Evolutionary conservation across 805 yeast species (phyloP).

Genomic region (Saccharomycopsis fermentans): DNA sequence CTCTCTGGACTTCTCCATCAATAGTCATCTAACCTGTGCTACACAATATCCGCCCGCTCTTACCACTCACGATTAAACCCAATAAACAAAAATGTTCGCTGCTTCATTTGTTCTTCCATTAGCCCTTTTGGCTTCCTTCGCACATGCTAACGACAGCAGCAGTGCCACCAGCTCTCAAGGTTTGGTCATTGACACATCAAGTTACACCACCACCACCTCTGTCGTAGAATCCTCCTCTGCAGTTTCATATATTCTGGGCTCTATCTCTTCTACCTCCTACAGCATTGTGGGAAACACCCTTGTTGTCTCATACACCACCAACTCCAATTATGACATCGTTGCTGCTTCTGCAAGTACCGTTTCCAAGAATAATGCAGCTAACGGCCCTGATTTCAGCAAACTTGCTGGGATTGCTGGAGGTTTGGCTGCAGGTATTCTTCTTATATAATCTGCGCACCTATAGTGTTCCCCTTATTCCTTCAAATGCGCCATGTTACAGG

Average conservation of each 20-base stretch:
- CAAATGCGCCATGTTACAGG: background rate
- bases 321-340: constrained; percentile 13
- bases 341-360: constrained; percentile 16
- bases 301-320: constrained; percentile 14
- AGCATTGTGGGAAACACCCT: constrained; percentile 15
- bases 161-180: background rate
- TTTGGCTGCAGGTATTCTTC: constrained; percentile 13
- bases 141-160: constrained; percentile 4
- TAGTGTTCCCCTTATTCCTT: background rate
- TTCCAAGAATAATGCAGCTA: background rate
- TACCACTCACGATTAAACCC: too few species aligned
- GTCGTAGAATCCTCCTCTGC: constrained; percentile 12
- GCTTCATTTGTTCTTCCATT: background rate
- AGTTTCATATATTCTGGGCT: constrained; percentile 9
- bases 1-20: too few species aligned
- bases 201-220: background rate
- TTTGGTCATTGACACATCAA: background rate
- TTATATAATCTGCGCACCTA: background rate
- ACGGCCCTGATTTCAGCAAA: background rate
- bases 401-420: constrained; percentile 7
- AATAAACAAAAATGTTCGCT: too few species aligned
- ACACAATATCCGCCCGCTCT: too few species aligned
- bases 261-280: constrained; percentile 11
- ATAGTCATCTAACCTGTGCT: too few species aligned
- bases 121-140: background rate